Evolutionary conservation across 192 early-diverging fungal genomes (phyloP).

Genomic region (Mortierella hygrophila): DNA sequence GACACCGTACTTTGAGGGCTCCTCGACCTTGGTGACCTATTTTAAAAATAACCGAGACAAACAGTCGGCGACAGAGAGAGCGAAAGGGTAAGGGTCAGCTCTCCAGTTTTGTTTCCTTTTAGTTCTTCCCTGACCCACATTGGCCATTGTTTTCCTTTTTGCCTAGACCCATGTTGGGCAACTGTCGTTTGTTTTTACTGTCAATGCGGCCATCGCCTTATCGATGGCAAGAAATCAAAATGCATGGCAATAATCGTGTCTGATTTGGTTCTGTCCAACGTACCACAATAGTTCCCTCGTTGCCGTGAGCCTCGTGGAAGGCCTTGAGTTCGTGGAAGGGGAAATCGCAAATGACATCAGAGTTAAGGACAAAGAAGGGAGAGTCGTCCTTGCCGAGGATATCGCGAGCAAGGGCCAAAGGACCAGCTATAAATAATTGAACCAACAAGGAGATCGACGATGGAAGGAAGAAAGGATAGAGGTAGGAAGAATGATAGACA

Average conservation of each 20-base stretch:
- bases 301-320: constrained; percentile 93
- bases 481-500: not conserved
- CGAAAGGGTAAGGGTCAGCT: not conserved
- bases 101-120: not conserved
- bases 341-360: constrained; percentile 99
- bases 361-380: constrained; percentile 99
- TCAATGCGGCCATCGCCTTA: too few species aligned
- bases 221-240: too few species aligned
- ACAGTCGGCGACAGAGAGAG: not conserved
- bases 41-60: constrained; percentile 1
- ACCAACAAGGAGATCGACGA: not conserved
- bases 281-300: constrained; percentile 95
- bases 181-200: too few species aligned
- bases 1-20: constrained; percentile 99
- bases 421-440: constrained; percentile 70
- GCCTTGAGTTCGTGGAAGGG: constrained; percentile 91
- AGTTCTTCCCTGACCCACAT: too few species aligned
- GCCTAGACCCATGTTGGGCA: too few species aligned
- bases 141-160: too few species aligned
- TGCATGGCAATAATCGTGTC: not conserved
- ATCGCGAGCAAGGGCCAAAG: constrained; percentile 93
- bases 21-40: constrained; percentile 94
- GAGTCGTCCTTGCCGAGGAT: constrained; percentile 92
- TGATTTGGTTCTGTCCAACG: constrained; percentile 12
- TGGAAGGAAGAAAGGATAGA: not conserved